Base-by-base conservation (phyloP, 306 rosid species). In the Castanea sativa region DNA sequence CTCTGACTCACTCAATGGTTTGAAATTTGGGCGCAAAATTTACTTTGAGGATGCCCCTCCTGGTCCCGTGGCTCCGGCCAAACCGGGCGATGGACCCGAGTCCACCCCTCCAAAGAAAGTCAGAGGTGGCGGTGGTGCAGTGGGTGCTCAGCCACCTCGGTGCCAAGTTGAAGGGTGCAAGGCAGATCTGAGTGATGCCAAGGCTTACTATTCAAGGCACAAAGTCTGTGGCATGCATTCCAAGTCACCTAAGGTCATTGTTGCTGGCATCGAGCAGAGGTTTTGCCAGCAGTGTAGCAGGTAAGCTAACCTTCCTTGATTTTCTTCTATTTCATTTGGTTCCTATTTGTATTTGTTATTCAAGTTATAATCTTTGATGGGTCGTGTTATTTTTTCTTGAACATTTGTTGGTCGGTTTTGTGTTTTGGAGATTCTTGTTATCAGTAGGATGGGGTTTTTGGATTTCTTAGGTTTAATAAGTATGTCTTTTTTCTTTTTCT, bases 241-340 rank as follows among this genome's bases (percentile, higher is more conserved):
- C 43, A 95, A 92, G 76, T 87, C 92, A 14, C 97, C 99, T 6
- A 85, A 73, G 56, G 99, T 91, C 81, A 63, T 83, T 79, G 98
- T 95, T 57, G 83, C 89, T 76, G 96, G 96, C 11, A 81, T 90
- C 18, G 88, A 91, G 70, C 98, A 95, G 79, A 85, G 99, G 87
- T 95, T 95, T 90, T 95, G 99, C 78, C 99, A 92, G 76, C 99
- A 95, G 92, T 95, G 99, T 77, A 92, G 99, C 92, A 91, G 99
- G 85, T 86, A 72, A 35, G 71, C 67, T 33, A 20, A 10, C 19
- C 32, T 21, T 41, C 57, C 29, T 12, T 20, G 71, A 12, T 33
- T 69, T 8, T 29, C 67, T 51, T 49, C 16, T 9, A 14, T 53
- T 41, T 59, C 77, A 14, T 61, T 45, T 29, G 69, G 41, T 58